Evolutionary conservation across 306 rosid genomes (phyloP).

Genomic region (Luffa acutangula): DNA sequence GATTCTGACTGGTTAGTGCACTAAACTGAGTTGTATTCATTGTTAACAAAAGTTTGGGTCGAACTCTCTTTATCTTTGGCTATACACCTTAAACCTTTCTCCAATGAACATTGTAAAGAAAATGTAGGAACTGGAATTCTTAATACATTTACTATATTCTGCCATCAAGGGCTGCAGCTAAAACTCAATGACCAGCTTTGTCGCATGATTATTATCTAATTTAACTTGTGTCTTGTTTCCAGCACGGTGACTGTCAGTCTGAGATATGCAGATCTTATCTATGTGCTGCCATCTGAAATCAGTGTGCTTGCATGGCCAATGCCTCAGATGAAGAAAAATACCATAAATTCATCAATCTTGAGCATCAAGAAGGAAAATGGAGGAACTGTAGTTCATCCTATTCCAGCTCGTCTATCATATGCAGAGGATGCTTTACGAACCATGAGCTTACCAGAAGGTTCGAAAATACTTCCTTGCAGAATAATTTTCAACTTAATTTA

Average conservation of each 20-base stretch:
- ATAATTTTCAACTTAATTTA: not conserved
- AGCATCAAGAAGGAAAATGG: slow-evolving; percentile 51
- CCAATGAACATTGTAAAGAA: not conserved
- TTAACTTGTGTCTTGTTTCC: slow-evolving; percentile 29
- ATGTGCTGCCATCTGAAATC: slow-evolving; percentile 59
- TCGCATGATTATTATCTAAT: not conserved
- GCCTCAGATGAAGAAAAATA: slow-evolving; percentile 36
- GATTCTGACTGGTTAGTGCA: slow-evolving; percentile 74
- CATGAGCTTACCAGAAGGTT: slow-evolving; percentile 88
- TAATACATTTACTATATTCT: not conserved
- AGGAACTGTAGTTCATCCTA: slow-evolving; percentile 26
- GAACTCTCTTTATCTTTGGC: not conserved
- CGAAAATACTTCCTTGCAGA: slow-evolving; percentile 1
- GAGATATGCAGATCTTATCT: slow-evolving; percentile 65
- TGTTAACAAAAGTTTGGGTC: not conserved
- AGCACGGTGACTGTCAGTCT: slow-evolving; percentile 85
- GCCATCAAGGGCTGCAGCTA: not conserved
- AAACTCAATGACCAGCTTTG: not conserved
- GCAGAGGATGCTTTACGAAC: slow-evolving; percentile 87
- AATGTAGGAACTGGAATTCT: not conserved
- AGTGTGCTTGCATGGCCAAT: slow-evolving; percentile 74
- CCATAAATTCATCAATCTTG: slow-evolving; percentile 18
- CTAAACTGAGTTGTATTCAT: not conserved
- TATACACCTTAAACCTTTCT: not conserved
- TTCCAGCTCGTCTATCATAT: slow-evolving; percentile 57